A percentile compares a stretch with the other conserved stretches of the same genome.
phyloP scores from a whole-genome alignment of 2,329 filamentous ascomycete genomes.

The Aspergillus fructus region DNA sequence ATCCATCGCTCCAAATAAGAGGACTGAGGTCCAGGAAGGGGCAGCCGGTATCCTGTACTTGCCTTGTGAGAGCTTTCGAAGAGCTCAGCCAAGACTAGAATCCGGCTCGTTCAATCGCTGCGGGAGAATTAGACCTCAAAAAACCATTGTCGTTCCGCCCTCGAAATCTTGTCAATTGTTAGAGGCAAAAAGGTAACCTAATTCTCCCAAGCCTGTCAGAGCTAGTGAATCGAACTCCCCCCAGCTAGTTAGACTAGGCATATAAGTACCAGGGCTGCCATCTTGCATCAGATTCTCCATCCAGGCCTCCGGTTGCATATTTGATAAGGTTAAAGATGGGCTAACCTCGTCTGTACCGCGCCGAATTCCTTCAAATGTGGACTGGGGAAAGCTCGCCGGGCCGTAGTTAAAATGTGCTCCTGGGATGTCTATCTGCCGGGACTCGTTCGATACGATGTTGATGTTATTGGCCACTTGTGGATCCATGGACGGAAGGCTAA shows the following conservation, averaged over 20 bases:
- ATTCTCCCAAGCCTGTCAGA: conserved; percentile 18
- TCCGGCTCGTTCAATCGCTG: too few relatives aligned
- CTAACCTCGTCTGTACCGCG: not conserved
- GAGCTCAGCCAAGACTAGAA: too few relatives aligned
- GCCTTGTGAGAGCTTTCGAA: too few relatives aligned
- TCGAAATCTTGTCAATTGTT: not conserved
- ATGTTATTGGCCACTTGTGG: not conserved
- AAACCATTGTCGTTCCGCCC: not conserved
- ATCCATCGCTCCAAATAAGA: too few relatives aligned
- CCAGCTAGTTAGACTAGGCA: conserved; percentile 26
- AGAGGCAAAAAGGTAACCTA: conserved; percentile 13
- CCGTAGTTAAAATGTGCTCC: not conserved
- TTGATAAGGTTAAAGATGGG: not conserved
- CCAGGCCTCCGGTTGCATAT: conserved; percentile 6
- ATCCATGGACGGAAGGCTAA: not conserved
- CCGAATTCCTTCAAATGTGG: not conserved
- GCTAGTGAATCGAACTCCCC: conserved; percentile 31
- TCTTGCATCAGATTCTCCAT: conserved; percentile 11
- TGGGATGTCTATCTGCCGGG: not conserved
- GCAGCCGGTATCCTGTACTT: too few relatives aligned
- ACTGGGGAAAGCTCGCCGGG: not conserved
- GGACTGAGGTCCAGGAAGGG: too few relatives aligned
- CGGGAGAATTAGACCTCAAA: not conserved
- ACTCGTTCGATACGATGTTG: not conserved
- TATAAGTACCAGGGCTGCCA: conserved; percentile 16